Evolutionary conservation across 176 grass and related monocot genomes (phyloP).

Genomic region (Guadua angustifolia): DNA sequence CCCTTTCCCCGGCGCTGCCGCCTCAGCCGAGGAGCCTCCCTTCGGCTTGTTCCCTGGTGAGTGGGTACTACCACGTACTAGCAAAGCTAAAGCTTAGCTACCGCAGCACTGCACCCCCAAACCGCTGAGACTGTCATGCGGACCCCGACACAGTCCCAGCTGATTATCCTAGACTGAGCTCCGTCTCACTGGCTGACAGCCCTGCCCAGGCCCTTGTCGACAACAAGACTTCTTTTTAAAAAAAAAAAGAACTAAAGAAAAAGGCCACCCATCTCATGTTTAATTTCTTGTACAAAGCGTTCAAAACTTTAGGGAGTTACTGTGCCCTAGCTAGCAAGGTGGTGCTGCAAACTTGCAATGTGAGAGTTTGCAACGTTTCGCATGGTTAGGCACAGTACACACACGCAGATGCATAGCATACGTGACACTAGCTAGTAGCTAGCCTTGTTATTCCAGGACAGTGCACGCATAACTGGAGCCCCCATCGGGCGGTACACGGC

Average conservation of each 20-base stretch:
- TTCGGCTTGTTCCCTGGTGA: slow-evolving; percentile 58
- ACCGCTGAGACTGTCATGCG: slow-evolving; percentile 11
- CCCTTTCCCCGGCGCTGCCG: slow-evolving; percentile 12
- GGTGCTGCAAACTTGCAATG: not conserved
- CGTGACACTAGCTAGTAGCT: not conserved
- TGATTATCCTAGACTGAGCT: slow-evolving; percentile 26
- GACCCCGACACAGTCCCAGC: not conserved
- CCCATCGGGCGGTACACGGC: slow-evolving; percentile 18
- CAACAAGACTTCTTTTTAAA: not conserved
- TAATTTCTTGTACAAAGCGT: not conserved
- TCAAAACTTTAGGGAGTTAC: not conserved
- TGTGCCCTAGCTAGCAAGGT: not conserved
- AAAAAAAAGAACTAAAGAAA: too few species aligned
- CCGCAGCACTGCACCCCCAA: not conserved
- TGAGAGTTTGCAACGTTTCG: not conserved
- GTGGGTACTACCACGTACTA: slow-evolving; percentile 3
- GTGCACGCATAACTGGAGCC: not conserved
- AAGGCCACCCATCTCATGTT: not conserved
- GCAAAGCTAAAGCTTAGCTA: not conserved
- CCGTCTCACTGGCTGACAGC: not conserved
- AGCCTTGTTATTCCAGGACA: not conserved
- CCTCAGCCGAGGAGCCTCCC: slow-evolving; percentile 31
- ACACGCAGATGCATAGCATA: not conserved
- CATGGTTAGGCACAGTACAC: slow-evolving; percentile 12
- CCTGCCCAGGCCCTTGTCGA: not conserved